Conservation (phyloP, 345 rosid genomes). For the Hibiscus tridactylites region DNA sequence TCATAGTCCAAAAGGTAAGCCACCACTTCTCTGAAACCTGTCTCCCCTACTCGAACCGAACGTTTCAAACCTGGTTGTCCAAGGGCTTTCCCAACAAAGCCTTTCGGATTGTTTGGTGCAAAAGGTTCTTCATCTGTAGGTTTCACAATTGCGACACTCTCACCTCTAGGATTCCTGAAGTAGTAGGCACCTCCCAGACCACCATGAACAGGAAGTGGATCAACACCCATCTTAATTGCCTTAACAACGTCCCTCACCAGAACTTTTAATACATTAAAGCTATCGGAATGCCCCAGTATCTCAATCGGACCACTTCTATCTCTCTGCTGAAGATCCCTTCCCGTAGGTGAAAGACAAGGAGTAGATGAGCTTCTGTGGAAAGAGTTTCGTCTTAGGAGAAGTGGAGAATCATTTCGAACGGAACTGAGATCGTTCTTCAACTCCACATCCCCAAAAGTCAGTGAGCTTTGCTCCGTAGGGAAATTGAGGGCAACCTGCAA, state of each 20-base stretch:
- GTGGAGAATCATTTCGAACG: slow-evolving; percentile 81
- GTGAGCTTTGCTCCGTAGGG: slow-evolving; percentile 70
- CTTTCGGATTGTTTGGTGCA: slow-evolving; percentile 86
- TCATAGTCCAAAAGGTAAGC: slow-evolving; percentile 88
- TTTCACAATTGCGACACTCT: slow-evolving; percentile 85
- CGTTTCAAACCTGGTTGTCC: slow-evolving; percentile 95
- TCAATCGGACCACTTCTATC: slow-evolving; percentile 86
- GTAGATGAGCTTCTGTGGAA: slow-evolving; percentile 91
- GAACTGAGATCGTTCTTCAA: slow-evolving; percentile 85
- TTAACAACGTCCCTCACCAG: slow-evolving; percentile 68
- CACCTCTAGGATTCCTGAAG: slow-evolving; percentile 62
- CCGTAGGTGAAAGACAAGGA: slow-evolving; percentile 95
- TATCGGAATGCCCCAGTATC: slow-evolving; percentile 59
- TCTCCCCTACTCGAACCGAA: slow-evolving; percentile 92
- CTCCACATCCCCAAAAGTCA: slow-evolving; percentile 86
- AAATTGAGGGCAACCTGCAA: slow-evolving; percentile 83
- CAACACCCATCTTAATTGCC: slow-evolving; percentile 83
- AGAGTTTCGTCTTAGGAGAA: slow-evolving; percentile 66
- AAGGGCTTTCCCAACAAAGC: slow-evolving; percentile 93
- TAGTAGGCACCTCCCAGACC: slow-evolving; percentile 98
- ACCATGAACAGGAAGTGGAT: slow-evolving; percentile 64
- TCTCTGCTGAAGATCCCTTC: slow-evolving; percentile 68
- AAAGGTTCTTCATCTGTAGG: slow-evolving; percentile 97
- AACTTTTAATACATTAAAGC: slow-evolving; percentile 36
- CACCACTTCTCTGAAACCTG: slow-evolving; percentile 94